Evolutionary conservation across 306 rosid genomes (phyloP).

Genomic region (Medicago truncatula): MtrunA17r5.0-ANR NC_053049.1:16962501-16963000

Average conservation of each 20-base stretch:
- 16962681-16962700: neutral
- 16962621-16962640: no score
- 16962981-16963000: neutral
- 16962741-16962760: neutral
- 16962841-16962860: neutral
- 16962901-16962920: conserved; percentile 43
- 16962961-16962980: conserved; percentile 50
- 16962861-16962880: neutral
- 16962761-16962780: neutral
- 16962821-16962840: neutral
- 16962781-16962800: neutral
- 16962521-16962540: no score
- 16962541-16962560: no score
- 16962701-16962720: neutral
- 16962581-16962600: no score
- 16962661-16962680: no score
- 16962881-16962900: conserved; percentile 4
- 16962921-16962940: conserved; percentile 45
- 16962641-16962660: no score
- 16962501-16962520: no score
- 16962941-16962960: conserved; percentile 54
- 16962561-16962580: no score
- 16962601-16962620: no score
- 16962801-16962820: neutral
- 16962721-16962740: neutral